Conservation (phyloP, 768 basidiomycete genomes). For the Lyophyllum semitale region DNA sequence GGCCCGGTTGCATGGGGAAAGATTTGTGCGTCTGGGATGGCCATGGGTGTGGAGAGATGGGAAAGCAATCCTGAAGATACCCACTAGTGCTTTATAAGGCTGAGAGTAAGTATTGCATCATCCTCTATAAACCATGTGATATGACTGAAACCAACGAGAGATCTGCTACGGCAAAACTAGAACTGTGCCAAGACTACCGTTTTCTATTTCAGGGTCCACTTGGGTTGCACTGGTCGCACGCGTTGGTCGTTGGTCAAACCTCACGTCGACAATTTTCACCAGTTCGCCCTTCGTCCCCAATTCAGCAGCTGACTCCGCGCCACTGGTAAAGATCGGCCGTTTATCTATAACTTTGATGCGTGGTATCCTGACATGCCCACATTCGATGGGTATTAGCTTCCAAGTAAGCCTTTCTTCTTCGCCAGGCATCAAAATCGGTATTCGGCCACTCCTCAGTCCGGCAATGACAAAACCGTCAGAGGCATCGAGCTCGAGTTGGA, state of each 20-base stretch:
- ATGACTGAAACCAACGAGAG: neutral
- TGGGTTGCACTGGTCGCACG: constrained; percentile 7
- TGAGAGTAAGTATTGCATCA: constrained; percentile 1
- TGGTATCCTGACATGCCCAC: constrained; percentile 67
- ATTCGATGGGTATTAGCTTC: constrained; percentile 74
- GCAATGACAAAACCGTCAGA: constrained; percentile 81
- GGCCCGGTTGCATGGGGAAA: constrained; percentile 59
- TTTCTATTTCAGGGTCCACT: constrained; percentile 14
- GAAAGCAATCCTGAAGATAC: neutral
- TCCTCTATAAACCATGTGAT: constrained; percentile 3
- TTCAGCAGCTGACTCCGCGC: constrained; percentile 25
- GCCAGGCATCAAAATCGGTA: constrained; percentile 76
- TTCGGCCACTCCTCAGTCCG: constrained; percentile 65
- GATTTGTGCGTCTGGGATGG: constrained; percentile 52
- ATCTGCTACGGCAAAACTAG: constrained; percentile 32
- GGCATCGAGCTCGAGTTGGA: constrained; percentile 70
- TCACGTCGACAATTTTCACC: constrained; percentile 56
- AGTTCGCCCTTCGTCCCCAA: constrained; percentile 42
- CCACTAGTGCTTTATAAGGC: constrained; percentile 1
- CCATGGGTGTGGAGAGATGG: constrained; percentile 27
- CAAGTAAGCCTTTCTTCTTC: constrained; percentile 66
- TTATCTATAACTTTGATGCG: constrained; percentile 58
- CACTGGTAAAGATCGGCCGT: constrained; percentile 35
- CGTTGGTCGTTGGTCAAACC: constrained; percentile 34
- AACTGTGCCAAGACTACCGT: constrained; percentile 27